Evolutionary conservation across 1,139 yeast species (phyloP), one percentile per base, ranked within the genome.

Genomic region (Saccharomyces hybrid): DNA sequence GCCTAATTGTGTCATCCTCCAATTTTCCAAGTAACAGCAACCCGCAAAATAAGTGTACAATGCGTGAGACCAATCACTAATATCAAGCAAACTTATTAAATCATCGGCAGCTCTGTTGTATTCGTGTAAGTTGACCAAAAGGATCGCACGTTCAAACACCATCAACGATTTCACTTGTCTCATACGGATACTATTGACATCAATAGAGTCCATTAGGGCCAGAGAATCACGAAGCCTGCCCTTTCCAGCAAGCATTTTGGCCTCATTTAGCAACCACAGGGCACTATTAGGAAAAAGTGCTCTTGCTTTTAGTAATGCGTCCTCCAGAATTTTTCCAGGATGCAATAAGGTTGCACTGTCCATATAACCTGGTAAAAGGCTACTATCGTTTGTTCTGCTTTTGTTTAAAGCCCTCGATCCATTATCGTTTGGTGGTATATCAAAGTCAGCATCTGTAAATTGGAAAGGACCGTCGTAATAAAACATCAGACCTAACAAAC

Each of bases 381-480:
- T 44, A 48, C 59, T 57, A n/a, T 51, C 56, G 14, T 53, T 52
- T 7, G 57, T 58, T 48, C 32, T 28, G 38, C 48, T 47, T 47
- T 48, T 32, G 25, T 48, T 44, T 29, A 26, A 38, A 23, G 26
- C n/a, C 25, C 47, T 44, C 51, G 49, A 27, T 44, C 44, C 29
- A 32, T 44, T 50, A 28, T 16, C 44, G 5, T 28, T 28, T 13
- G 44, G 48, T 9, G 64, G 60, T 31, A 85, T 73, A 67, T 84
- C 88, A 66, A 83, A 85, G 55, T 87, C 90, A 38, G 85, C 85
- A 71, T 93, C 99, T 27, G 91, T 85, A 66, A 88, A 88, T 68
- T 89, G 96, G 63, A 93, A 85, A 1, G 98, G 97, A 1, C 98
- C 97, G 69, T 91, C 96, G 68, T 90, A 93, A 66, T 88, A 91